Conservation (phyloP, 441 rosid genomes). For the Syzygium malaccense region DNA sequence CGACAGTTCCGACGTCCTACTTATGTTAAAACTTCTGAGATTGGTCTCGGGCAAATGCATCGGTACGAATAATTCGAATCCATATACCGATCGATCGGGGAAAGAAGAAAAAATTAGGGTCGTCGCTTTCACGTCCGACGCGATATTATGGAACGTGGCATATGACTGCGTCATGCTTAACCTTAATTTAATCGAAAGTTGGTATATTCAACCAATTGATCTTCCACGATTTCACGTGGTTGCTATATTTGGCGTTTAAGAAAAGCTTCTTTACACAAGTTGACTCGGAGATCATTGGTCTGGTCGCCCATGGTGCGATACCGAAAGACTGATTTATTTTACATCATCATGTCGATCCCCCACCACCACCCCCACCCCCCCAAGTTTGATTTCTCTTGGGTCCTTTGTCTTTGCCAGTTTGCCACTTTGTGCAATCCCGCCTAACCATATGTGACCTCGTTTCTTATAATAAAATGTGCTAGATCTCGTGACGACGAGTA, state of each 20-base stretch:
- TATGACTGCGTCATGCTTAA: no score
- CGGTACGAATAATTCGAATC: not conserved
- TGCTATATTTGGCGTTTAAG: not conserved
- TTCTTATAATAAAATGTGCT: not conserved
- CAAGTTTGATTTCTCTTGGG: not conserved
- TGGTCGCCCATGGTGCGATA: not conserved
- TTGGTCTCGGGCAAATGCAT: not conserved
- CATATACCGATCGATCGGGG: not conserved
- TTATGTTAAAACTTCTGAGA: not conserved
- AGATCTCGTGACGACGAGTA: not conserved
- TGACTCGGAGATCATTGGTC: not conserved
- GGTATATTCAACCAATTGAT: not conserved
- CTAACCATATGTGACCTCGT: not conserved
- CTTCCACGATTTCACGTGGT: no score
- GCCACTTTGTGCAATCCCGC: not conserved
- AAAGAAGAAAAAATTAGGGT: not conserved
- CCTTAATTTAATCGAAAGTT: not conserved
- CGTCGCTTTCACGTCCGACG: not conserved
- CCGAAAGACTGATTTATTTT: not conserved
- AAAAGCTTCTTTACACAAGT: not conserved
- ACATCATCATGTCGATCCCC: not conserved
- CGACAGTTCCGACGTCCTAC: accelerated
- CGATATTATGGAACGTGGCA: not conserved
- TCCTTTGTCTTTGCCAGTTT: not conserved
- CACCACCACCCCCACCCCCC: not conserved